These are phyloP conservation scores for Eucalyptus marginata DNA, from an alignment of 345 rosid species.

Conservation along the genomic window DNA sequence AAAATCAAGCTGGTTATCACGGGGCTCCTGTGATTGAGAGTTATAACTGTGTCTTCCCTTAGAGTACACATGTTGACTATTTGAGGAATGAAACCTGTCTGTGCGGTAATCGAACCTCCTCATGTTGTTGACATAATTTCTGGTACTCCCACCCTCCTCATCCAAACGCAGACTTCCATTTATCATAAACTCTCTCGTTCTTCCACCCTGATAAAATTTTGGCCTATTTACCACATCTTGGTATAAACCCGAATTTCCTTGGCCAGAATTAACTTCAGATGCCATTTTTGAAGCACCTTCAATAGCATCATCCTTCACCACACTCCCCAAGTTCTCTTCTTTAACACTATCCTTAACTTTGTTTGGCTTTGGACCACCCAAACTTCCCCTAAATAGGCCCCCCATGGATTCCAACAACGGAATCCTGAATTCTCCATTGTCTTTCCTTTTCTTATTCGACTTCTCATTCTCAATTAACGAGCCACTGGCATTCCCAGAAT, in stretches of 20 bases:
- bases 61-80: constrained; percentile 4
- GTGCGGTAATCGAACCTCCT: constrained; percentile 8
- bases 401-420: constrained; percentile 7
- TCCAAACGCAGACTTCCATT: constrained; percentile 1
- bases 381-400: constrained; percentile 23
- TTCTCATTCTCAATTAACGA: constrained; percentile 16
- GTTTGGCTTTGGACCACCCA: constrained; percentile 11
- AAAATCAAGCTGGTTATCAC: constrained; percentile 21
- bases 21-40: constrained; percentile 7
- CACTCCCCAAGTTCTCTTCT: constrained; percentile 4
- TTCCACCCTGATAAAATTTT: constrained; percentile 3
- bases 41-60: constrained; percentile 6
- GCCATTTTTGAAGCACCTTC: constrained; percentile 4
- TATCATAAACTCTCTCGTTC: neutral
- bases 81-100: constrained; percentile 9
- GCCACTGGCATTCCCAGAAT: constrained; percentile 2
- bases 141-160: neutral
- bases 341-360: constrained; percentile 22
- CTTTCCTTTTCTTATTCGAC: constrained; percentile 20
- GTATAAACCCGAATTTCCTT: neutral
- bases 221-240: constrained; percentile 4
- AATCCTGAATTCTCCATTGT: constrained; percentile 16
- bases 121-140: constrained; percentile 5
- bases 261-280: constrained; percentile 1
- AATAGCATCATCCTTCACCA: constrained; percentile 4